phyloP scores from a whole-genome alignment of 2,329 filamentous ascomycete genomes.

The Diaporthe longicolla region DNA sequence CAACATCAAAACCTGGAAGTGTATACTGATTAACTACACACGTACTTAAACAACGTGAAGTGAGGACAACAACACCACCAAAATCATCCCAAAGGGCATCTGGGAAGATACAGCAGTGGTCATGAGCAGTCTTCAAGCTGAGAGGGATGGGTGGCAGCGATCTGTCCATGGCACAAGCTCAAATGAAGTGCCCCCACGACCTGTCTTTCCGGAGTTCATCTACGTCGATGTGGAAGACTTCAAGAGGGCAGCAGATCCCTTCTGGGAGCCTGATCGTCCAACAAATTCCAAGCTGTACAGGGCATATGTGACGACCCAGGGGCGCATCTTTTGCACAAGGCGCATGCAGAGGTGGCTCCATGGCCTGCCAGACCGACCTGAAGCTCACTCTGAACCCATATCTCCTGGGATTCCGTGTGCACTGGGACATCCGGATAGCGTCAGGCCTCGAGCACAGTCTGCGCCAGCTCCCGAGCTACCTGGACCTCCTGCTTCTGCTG shows the following conservation, averaged over 20 bases:
- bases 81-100: neutral
- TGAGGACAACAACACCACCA: neutral
- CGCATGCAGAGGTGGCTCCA: constrained; percentile 33
- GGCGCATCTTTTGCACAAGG: constrained; percentile 11
- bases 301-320: constrained; percentile 1
- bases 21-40: too few species aligned
- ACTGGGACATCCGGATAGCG: neutral
- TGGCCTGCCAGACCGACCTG: constrained; percentile 18
- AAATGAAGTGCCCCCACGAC: neutral
- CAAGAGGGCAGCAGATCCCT: constrained; percentile 20
- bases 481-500: neutral
- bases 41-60: neutral
- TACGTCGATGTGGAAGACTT: constrained; percentile 20
- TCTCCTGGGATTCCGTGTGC: neutral
- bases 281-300: constrained; percentile 31
- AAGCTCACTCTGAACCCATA: neutral
- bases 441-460: constrained; percentile 35
- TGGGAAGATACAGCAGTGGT: neutral
- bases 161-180: neutral
- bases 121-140: neutral
- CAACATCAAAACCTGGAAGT: neutral
- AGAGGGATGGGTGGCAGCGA: constrained; percentile 3
- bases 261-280: constrained; percentile 23
- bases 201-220: constrained; percentile 37
- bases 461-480: neutral